Conservation (phyloP, 345 rosid species). For the Populus tremula region DNA sequence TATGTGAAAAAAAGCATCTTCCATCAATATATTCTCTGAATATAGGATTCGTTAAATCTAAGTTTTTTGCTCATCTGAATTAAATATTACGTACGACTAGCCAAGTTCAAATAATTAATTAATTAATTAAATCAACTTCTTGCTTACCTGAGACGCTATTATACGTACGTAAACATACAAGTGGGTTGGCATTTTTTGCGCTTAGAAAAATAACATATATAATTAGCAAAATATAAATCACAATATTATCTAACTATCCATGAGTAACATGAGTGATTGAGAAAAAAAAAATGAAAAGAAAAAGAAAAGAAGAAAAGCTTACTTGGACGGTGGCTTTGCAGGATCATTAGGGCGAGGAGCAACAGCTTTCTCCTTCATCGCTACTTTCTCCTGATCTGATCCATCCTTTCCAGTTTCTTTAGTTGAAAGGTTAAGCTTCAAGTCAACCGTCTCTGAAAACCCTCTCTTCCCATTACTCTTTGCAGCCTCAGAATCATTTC, state of each 20-base stretch:
- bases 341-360: slow-evolving; percentile 16
- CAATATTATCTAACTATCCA: not conserved
- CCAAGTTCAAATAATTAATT: not conserved
- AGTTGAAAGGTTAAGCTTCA: slow-evolving; percentile 25
- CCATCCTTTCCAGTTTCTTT: not conserved
- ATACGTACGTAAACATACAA: not conserved
- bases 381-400: slow-evolving; percentile 11
- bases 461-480: slow-evolving; percentile 29
- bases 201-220: not conserved
- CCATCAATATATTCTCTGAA: not conserved
- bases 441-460: slow-evolving; percentile 30
- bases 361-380: slow-evolving; percentile 26
- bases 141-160: not conserved
- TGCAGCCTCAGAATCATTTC: not conserved
- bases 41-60: not conserved
- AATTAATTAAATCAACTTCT: not conserved
- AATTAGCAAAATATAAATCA: not conserved
- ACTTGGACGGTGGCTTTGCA: slow-evolving; percentile 31
- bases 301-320: not conserved
- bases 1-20: not conserved
- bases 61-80: not conserved
- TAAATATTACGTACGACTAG: not conserved
- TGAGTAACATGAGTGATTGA: not conserved
- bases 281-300: not conserved
- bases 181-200: not conserved